These are phyloP conservation scores for Phytophthora pluvialis DNA, from an alignment of 352 stramenopile species.

Conservation along the genomic window DNA sequence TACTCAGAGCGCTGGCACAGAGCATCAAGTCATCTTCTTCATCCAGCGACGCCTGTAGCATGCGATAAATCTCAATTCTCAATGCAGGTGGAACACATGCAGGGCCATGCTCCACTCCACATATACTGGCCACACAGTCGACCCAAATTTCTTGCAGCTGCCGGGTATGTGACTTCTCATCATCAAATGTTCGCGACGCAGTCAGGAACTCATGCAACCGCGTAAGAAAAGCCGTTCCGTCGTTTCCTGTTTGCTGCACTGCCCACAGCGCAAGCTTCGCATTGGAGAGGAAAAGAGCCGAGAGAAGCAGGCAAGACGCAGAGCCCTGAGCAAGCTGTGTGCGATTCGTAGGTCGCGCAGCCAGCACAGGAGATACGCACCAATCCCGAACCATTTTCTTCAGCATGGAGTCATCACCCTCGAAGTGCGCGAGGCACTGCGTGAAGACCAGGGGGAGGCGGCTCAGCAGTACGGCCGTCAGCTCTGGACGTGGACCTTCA, in stretches of 20 bases:
- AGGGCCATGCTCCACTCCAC: slow-evolving; percentile 75
- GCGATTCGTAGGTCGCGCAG: slow-evolving; percentile 47
- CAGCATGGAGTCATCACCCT: slow-evolving; percentile 64
- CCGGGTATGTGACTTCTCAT: slow-evolving; percentile 50
- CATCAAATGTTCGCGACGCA: slow-evolving; percentile 55
- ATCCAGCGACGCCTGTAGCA: slow-evolving; percentile 72
- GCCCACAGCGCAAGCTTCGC: slow-evolving; percentile 81
- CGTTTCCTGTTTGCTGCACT: slow-evolving; percentile 69
- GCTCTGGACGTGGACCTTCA: slow-evolving; percentile 19
- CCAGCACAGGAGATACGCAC: slow-evolving; percentile 73
- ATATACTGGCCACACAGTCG: slow-evolving; percentile 81
- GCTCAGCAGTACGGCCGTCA: slow-evolving; percentile 64
- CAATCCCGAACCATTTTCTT: slow-evolving; percentile 74
- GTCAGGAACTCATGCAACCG: slow-evolving; percentile 66
- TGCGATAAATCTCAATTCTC: slow-evolving; percentile 79
- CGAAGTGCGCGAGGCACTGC: slow-evolving; percentile 81
- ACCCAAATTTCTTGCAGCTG: slow-evolving; percentile 84
- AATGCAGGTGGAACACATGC: slow-evolving; percentile 66
- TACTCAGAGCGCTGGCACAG: slow-evolving; percentile 74
- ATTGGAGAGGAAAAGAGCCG: slow-evolving; percentile 82
- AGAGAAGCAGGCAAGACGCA: slow-evolving; percentile 74
- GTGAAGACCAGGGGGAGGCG: slow-evolving; percentile 84
- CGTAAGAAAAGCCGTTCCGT: slow-evolving; percentile 60
- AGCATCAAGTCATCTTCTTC: slow-evolving; percentile 78
- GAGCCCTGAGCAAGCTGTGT: slow-evolving; percentile 58